These are phyloP conservation scores for Mediolabrus comicus DNA, from an alignment of 108 stramenopile genomes.

Conservation along the genomic window DNA sequence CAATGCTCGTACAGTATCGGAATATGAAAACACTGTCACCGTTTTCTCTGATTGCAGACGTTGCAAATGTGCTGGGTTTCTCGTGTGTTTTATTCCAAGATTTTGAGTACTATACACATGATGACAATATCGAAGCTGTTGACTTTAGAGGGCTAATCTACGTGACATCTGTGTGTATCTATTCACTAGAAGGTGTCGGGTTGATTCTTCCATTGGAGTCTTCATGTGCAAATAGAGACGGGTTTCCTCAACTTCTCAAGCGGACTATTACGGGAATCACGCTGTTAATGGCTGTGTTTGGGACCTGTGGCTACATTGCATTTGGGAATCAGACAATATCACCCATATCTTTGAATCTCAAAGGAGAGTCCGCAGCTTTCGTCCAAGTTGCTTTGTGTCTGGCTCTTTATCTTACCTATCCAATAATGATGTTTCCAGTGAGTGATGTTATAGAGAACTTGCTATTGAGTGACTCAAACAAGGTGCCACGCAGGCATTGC, in stretches of 20 bases:
- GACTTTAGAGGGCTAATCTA: constrained; percentile 57
- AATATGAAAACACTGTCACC: constrained; percentile 65
- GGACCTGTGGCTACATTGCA: constrained; percentile 62
- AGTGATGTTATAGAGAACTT: constrained; percentile 49
- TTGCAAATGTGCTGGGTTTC: constrained; percentile 60
- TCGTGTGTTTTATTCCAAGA: constrained; percentile 71
- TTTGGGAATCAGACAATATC: constrained; percentile 61
- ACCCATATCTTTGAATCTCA: constrained; percentile 73
- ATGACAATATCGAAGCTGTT: constrained; percentile 45
- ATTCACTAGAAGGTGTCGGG: constrained; percentile 79
- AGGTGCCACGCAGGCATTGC: constrained; percentile 15
- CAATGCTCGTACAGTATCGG: constrained; percentile 56
- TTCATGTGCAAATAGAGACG: constrained; percentile 39
- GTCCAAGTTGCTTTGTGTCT: constrained; percentile 73
- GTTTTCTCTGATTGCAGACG: constrained; percentile 70
- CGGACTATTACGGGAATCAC: constrained; percentile 53
- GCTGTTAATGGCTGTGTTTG: constrained; percentile 69
- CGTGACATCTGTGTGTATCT: constrained; percentile 65
- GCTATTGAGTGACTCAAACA: constrained; percentile 18
- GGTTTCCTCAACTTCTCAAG: constrained; percentile 53
- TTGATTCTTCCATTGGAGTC: constrained; percentile 64
- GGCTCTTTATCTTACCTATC: constrained; percentile 77
- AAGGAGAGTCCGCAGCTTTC: constrained; percentile 50
- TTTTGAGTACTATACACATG: constrained; percentile 44
- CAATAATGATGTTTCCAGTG: constrained; percentile 86